Evolutionary conservation across 768 basidiomycete species (phyloP).

Genomic region (Mycena maculata): DNA sequence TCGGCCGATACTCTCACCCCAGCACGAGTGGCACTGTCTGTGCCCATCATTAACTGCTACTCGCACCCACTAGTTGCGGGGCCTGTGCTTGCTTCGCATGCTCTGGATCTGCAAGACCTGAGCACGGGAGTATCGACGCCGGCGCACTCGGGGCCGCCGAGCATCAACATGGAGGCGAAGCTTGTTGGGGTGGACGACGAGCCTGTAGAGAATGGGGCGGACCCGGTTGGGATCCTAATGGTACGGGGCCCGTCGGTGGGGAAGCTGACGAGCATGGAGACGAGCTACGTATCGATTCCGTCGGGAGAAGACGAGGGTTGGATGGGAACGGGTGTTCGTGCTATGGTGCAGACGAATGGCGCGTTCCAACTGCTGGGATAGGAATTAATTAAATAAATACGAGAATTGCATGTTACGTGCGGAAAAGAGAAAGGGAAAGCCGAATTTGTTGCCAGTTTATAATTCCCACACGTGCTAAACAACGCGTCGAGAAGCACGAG

Average conservation of each 20-base stretch:
- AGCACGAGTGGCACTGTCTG: slow-evolving; percentile 78
- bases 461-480: too few relatives aligned
- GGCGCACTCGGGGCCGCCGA: slow-evolving; percentile 79
- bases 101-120: slow-evolving; percentile 86
- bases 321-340: slow-evolving; percentile 57
- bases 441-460: too few relatives aligned
- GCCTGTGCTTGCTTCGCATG: slow-evolving; percentile 85
- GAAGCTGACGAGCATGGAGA: slow-evolving; percentile 55
- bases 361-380: slow-evolving; percentile 60
- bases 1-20: slow-evolving; percentile 64
- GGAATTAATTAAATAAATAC: slow-evolving; percentile 2
- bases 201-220: slow-evolving; percentile 69
- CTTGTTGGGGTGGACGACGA: slow-evolving; percentile 77
- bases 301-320: slow-evolving; percentile 54
- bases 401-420: too few relatives aligned
- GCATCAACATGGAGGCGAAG: slow-evolving; percentile 87
- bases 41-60: slow-evolving; percentile 77
- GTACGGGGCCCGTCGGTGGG: slow-evolving; percentile 47
- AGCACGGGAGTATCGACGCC: slow-evolving; percentile 42
- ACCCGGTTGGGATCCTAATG: slow-evolving; percentile 63
- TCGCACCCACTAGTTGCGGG: slow-evolving; percentile 74
- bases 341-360: slow-evolving; percentile 72
- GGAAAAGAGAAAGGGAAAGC: too few relatives aligned
- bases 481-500: too few relatives aligned
- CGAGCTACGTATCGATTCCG: slow-evolving; percentile 51